These are phyloP conservation scores for Diddensiella santjacobensis DNA, from an alignment of 805 yeast genomes.

Conservation along the genomic window DNA sequence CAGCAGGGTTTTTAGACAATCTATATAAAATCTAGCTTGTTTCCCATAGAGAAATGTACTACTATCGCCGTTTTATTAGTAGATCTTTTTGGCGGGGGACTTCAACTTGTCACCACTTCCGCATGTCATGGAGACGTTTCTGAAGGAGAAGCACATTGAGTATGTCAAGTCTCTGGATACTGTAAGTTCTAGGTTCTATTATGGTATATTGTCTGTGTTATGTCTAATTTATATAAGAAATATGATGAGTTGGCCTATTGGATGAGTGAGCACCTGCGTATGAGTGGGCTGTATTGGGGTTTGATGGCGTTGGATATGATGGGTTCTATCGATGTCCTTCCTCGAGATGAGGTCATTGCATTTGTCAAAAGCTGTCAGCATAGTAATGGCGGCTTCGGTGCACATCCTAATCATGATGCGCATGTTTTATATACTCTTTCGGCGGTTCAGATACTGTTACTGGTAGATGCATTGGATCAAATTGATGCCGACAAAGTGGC, in stretches of 20 bases:
- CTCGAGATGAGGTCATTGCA: slow-evolving; percentile 57
- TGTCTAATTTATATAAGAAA: slow-evolving; percentile 28
- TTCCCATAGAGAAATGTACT: no score
- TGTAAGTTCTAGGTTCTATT: no score
- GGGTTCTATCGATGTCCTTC: slow-evolving; percentile 52
- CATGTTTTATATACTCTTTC: slow-evolving; percentile 82
- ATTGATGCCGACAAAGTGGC: slow-evolving; percentile 36
- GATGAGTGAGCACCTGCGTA: slow-evolving; percentile 82
- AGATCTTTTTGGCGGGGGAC: no score
- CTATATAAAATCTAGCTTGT: slow-evolving; percentile 56
- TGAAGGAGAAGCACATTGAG: slow-evolving; percentile 51
- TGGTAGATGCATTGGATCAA: slow-evolving; percentile 55
- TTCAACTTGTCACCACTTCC: slow-evolving; percentile 1
- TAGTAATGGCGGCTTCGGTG: slow-evolving; percentile 66
- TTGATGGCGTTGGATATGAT: slow-evolving; percentile 67
- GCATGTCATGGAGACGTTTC: slow-evolving; percentile 17
- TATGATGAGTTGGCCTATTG: slow-evolving; percentile 71
- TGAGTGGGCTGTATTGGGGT: slow-evolving; percentile 96
- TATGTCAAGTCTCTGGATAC: slow-evolving; percentile 54
- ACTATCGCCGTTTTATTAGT: no score
- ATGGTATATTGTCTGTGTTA: background rate
- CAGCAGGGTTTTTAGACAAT: slow-evolving; percentile 77
- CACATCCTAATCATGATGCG: slow-evolving; percentile 85
- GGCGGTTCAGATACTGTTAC: slow-evolving; percentile 73
- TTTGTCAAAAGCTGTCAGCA: slow-evolving; percentile 67